phyloP scores from a whole-genome alignment of 495 filamentous ascomycete genomes.

The Hypomontagnella submonticulosa region DNA sequence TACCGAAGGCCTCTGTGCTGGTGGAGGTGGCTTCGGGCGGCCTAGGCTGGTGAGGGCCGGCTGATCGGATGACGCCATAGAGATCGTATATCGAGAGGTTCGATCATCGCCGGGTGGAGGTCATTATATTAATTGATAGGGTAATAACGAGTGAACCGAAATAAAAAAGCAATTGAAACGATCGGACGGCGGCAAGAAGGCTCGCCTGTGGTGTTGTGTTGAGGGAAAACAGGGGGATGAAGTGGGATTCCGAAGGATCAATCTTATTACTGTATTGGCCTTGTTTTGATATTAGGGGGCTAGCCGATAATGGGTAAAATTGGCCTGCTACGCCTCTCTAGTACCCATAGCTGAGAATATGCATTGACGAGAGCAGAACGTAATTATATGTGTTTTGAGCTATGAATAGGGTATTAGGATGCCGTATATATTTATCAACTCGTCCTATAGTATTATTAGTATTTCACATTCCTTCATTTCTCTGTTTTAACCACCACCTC shows the following conservation, averaged over 20 bases:
- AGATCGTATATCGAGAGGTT: slow-evolving; percentile 19
- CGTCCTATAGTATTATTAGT: too few relatives aligned
- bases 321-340: slow-evolving; percentile 12
- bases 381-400: too few relatives aligned
- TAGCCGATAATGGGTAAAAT: slow-evolving; percentile 4
- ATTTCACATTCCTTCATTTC: too few relatives aligned
- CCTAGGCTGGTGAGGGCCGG: slow-evolving; percentile 20
- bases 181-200: slow-evolving; percentile 36
- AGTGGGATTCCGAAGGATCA: slow-evolving; percentile 29
- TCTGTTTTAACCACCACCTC: too few relatives aligned
- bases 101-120: slow-evolving; percentile 28
- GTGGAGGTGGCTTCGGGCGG: slow-evolving; percentile 21
- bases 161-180: slow-evolving; percentile 25
- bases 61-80: slow-evolving; percentile 31
- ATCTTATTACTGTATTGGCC: slow-evolving; percentile 21
- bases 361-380: not conserved
- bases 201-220: slow-evolving; percentile 13
- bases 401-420: too few relatives aligned
- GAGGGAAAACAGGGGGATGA: slow-evolving; percentile 24
- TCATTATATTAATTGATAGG: slow-evolving; percentile 34
- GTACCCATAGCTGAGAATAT: slow-evolving; percentile 5
- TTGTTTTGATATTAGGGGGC: slow-evolving; percentile 16
- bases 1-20: not conserved
- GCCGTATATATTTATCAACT: too few relatives aligned
- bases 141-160: slow-evolving; percentile 17